Percentiles rank a stretch among this genome's conserved stretches.
Evolutionary conservation across 768 basidiomycete species (phyloP).

Genomic region (Lactarius trivialis): DNA sequence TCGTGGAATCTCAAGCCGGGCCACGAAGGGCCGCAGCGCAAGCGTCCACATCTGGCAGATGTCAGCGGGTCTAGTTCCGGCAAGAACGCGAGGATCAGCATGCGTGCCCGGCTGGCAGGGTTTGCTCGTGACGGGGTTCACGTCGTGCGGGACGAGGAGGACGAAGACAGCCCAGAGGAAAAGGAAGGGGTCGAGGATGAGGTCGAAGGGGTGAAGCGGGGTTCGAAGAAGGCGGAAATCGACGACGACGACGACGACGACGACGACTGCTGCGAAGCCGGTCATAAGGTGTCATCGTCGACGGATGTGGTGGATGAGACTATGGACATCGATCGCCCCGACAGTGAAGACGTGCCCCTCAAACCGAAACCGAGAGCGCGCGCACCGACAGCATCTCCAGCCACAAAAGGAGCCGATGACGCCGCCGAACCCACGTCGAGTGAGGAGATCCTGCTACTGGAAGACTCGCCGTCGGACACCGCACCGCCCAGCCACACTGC

Average conservation of each 20-base stretch:
- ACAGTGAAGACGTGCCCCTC: conserved; percentile 13
- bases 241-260: background rate
- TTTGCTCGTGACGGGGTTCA: conserved; percentile 50
- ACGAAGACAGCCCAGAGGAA: conserved; percentile 23
- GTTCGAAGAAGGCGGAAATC: background rate
- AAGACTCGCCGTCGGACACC: background rate
- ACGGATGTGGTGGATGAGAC: conserved; percentile 20
- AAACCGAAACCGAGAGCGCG: conserved; percentile 5
- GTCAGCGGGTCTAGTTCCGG: conserved; percentile 19
- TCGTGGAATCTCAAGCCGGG: conserved; percentile 40
- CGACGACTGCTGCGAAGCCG: background rate
- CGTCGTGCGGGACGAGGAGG: conserved; percentile 16
- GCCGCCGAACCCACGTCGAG: conserved; percentile 2
- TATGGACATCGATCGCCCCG: conserved; percentile 17
- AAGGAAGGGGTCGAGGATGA: conserved; percentile 24
- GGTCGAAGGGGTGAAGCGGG: conserved; percentile 18
- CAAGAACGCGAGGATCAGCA: conserved; percentile 27
- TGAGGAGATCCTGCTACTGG: background rate
- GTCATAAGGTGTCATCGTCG: background rate
- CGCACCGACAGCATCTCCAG: background rate
- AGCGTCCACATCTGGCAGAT: conserved; percentile 9
- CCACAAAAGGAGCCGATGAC: background rate
- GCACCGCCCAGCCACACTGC: background rate
- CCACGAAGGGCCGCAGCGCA: conserved; percentile 34
- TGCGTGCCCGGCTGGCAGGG: conserved; percentile 43